A percentile compares a stretch with the other conserved stretches of the same genome.
Conservation (phyloP, 177 flowering plant genomes). For the Telopea speciosissima region DNA sequence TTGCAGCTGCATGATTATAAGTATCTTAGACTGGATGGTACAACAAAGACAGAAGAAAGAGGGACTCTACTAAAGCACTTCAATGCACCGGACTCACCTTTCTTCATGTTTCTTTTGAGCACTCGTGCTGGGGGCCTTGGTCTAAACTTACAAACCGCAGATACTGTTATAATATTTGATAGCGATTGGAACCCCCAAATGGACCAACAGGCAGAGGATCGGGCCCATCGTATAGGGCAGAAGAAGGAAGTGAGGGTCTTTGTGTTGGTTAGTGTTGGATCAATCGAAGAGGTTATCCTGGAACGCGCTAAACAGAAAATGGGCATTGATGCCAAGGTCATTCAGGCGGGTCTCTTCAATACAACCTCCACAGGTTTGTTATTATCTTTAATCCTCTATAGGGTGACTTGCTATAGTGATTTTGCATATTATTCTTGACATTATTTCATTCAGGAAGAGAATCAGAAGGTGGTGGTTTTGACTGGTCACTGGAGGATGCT, state of each 20-base stretch:
- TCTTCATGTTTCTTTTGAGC: slow-evolving; percentile 91
- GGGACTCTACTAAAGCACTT: slow-evolving; percentile 68
- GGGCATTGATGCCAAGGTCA: slow-evolving; percentile 99
- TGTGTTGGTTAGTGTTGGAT: slow-evolving; percentile 95
- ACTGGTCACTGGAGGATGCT: too few species aligned
- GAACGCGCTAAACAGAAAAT: slow-evolving; percentile 98
- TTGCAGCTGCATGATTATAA: slow-evolving; percentile 53
- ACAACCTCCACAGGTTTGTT: slow-evolving; percentile 93
- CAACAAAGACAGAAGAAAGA: slow-evolving; percentile 89
- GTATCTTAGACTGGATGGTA: slow-evolving; percentile 87
- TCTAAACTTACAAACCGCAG: slow-evolving; percentile 88
- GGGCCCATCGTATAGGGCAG: slow-evolving; percentile 98
- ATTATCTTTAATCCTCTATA: slow-evolving; percentile 1
- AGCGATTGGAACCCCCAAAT: slow-evolving; percentile 99
- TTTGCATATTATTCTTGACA: too few species aligned
- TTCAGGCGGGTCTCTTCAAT: slow-evolving; percentile 96
- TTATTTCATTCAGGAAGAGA: too few species aligned
- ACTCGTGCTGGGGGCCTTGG: slow-evolving; percentile 99
- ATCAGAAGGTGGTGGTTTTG: not conserved
- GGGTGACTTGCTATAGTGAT: not conserved
- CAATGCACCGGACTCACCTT: slow-evolving; percentile 87
- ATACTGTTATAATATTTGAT: slow-evolving; percentile 93
- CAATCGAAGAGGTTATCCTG: slow-evolving; percentile 93
- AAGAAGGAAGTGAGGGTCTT: slow-evolving; percentile 95
- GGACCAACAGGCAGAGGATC: slow-evolving; percentile 99